Evolutionary conservation across 768 basidiomycete species (phyloP).

Genomic region (Hygrophorus pudorinus): DNA sequence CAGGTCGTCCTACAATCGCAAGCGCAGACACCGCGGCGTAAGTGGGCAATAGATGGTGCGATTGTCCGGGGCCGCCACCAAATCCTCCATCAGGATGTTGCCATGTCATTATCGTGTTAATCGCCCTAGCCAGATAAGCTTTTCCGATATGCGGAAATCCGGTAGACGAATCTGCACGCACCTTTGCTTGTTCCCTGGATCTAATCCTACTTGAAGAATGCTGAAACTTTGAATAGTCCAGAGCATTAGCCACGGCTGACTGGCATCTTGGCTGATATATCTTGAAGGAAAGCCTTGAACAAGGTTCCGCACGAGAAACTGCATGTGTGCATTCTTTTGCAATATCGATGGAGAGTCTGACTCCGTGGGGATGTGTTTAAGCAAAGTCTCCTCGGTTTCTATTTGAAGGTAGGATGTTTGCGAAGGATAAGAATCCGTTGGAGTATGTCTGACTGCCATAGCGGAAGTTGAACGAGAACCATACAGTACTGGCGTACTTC

Average conservation of each 20-base stretch:
- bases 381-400: slow-evolving; percentile 58
- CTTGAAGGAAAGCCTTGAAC: slow-evolving; percentile 71
- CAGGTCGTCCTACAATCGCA: slow-evolving; percentile 71
- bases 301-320: slow-evolving; percentile 64
- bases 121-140: slow-evolving; percentile 37
- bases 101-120: slow-evolving; percentile 71
- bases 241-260: slow-evolving; percentile 90
- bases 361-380: slow-evolving; percentile 36
- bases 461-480: not conserved
- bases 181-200: slow-evolving; percentile 71
- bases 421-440: slow-evolving; percentile 53
- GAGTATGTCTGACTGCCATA: slow-evolving; percentile 19
- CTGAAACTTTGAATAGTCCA: slow-evolving; percentile 88
- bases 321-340: slow-evolving; percentile 57
- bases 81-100: slow-evolving; percentile 89
- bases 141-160: not conserved
- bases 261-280: slow-evolving; percentile 84
- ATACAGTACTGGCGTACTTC: no score
- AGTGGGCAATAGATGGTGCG: slow-evolving; percentile 79
- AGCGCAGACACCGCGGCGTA: slow-evolving; percentile 83
- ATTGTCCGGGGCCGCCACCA: slow-evolving; percentile 83
- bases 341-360: slow-evolving; percentile 26
- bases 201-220: slow-evolving; percentile 65
- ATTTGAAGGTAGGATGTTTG: slow-evolving; percentile 51
- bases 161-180: slow-evolving; percentile 22